Conservation (phyloP, 306 rosid species). For the Sphenostylis stenocarpa region DNA sequence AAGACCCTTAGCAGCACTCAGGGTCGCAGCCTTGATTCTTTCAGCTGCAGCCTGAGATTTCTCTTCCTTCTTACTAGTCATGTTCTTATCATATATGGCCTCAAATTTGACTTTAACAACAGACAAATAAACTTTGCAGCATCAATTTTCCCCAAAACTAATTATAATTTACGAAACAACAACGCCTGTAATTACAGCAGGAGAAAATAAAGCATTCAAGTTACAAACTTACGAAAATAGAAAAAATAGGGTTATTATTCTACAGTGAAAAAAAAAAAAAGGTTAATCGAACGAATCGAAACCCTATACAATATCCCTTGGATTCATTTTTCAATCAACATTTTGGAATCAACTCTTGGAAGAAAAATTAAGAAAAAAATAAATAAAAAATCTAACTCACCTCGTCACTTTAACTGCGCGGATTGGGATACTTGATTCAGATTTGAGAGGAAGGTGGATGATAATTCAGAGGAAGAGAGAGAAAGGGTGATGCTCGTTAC, state of each 20-base stretch:
- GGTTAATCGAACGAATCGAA: neutral
- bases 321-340: neutral
- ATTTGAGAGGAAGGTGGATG: neutral
- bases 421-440: neutral
- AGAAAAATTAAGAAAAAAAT: too few relatives aligned
- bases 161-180: neutral
- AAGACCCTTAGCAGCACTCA: slow-evolving; percentile 94
- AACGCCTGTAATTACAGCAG: slow-evolving; percentile 19
- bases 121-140: slow-evolving; percentile 7
- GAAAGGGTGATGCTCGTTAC: too few relatives aligned
- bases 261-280: neutral
- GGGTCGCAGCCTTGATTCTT: slow-evolving; percentile 92
- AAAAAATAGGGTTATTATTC: neutral
- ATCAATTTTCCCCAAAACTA: neutral
- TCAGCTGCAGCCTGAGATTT: slow-evolving; percentile 94
- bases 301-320: neutral
- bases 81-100: slow-evolving; percentile 33
- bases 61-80: slow-evolving; percentile 98
- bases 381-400: neutral
- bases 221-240: neutral
- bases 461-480: neutral
- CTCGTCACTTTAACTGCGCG: neutral
- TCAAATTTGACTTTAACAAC: neutral
- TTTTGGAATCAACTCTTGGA: neutral
- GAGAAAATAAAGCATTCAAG: neutral